Percentiles rank a stretch among this genome's conserved stretches.
Evolutionary conservation across 257 asterid genomes (phyloP).

Genomic region (Nicotiana attenuata): DNA sequence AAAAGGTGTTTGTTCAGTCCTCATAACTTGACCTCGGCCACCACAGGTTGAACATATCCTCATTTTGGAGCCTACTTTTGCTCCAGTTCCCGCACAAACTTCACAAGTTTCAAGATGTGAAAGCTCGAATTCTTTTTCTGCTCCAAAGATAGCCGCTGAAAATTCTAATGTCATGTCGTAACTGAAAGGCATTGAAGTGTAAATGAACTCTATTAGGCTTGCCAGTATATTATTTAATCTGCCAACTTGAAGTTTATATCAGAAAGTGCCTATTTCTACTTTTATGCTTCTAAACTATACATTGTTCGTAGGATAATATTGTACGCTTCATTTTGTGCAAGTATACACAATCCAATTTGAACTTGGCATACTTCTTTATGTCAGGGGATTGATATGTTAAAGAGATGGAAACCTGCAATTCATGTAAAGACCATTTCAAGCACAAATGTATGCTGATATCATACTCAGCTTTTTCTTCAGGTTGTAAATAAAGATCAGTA

Average conservation of each 20-base stretch:
- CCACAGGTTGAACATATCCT: constrained; percentile 97
- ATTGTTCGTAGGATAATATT: background rate
- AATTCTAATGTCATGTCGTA: constrained; percentile 85
- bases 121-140: constrained; percentile 88
- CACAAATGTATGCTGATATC: background rate
- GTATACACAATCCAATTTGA: background rate
- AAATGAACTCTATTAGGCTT: constrained; percentile 3
- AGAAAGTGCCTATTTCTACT: background rate
- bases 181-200: constrained; percentile 39
- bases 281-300: background rate
- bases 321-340: background rate
- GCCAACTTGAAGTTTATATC: background rate
- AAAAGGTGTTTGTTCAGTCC: constrained; percentile 98
- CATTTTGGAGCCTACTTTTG: constrained; percentile 91
- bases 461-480: background rate
- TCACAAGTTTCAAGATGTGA: constrained; percentile 96
- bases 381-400: background rate
- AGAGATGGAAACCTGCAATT: background rate
- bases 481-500: background rate
- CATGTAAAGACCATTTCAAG: constrained; percentile 6
- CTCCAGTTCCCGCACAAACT: constrained; percentile 87
- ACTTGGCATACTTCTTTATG: background rate
- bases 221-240: background rate
- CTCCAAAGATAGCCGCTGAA: constrained; percentile 86
- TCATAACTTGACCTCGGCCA: constrained; percentile 98